Percentiles rank a stretch among this genome's conserved stretches.
Conservation (phyloP, 2,329 filamentous ascomycete species). For the Gyromitra esculenta region DNA sequence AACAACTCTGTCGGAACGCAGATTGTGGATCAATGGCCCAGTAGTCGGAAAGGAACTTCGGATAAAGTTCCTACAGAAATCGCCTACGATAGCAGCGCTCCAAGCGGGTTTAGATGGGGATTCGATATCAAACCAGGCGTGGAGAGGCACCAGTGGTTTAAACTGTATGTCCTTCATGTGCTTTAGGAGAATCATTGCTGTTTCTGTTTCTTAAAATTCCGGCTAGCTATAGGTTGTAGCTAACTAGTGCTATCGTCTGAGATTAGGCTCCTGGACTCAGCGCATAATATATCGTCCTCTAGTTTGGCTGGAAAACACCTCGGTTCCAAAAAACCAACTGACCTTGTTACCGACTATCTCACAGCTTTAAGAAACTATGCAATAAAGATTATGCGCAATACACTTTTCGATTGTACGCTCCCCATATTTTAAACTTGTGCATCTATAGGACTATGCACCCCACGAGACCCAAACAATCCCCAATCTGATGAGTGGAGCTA, state of each 20-base stretch:
- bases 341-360: constrained; percentile 64
- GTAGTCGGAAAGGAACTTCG: constrained; percentile 38
- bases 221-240: background rate
- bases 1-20: constrained; percentile 24
- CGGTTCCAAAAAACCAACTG: constrained; percentile 8
- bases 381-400: constrained; percentile 55
- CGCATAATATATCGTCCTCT: constrained; percentile 22
- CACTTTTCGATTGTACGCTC: constrained; percentile 19
- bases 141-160: constrained; percentile 47
- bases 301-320: constrained; percentile 34
- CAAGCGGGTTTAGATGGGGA: constrained; percentile 42
- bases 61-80: constrained; percentile 48
- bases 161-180: constrained; percentile 31
- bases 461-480: background rate
- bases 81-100: constrained; percentile 28
- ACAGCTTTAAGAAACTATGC: constrained; percentile 65
- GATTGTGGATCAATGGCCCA: constrained; percentile 42
- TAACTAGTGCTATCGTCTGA: background rate
- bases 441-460: background rate
- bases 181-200: background rate
- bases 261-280: constrained; percentile 28
- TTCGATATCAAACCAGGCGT: constrained; percentile 40
- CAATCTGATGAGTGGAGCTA: background rate
- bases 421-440: background rate
- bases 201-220: background rate